These are phyloP conservation scores for Vaccinium darrowii DNA, from an alignment of 148 eudicot species.

Conservation along the genomic window DNA sequence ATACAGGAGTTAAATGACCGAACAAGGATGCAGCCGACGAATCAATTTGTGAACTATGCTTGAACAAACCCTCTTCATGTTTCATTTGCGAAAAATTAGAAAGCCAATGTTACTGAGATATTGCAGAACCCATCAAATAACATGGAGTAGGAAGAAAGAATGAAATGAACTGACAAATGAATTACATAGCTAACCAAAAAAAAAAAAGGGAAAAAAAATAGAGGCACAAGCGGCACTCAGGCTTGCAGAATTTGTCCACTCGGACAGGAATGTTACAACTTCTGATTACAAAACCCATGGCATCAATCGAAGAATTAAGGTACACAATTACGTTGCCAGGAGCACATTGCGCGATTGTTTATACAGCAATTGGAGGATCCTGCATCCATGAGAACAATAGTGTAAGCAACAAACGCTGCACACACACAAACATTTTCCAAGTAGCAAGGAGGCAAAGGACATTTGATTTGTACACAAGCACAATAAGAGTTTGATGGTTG, in stretches of 20 bases:
- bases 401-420: not conserved
- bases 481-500: not conserved
- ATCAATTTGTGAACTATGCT: too few species aligned
- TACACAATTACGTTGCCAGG: not conserved
- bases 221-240: not conserved
- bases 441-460: not conserved
- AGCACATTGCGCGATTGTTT: not conserved
- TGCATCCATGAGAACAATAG: slow-evolving; percentile 19
- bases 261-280: slow-evolving; percentile 8
- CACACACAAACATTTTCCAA: not conserved
- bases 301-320: not conserved
- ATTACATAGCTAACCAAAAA: not conserved
- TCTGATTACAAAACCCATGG: slow-evolving; percentile 14
- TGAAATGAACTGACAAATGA: slow-evolving; percentile 13
- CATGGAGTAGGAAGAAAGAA: not conserved
- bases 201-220: not conserved
- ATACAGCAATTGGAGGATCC: slow-evolving; percentile 31
- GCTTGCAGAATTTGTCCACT: slow-evolving; percentile 3
- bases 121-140: not conserved
- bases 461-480: not conserved
- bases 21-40: not conserved
- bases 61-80: not conserved
- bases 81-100: not conserved
- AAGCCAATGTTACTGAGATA: slow-evolving; percentile 1
- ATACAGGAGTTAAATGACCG: not conserved